Evolutionary conservation across 2,329 filamentous ascomycete species (phyloP).

Genomic region (Huntiella decipiens): DNA sequence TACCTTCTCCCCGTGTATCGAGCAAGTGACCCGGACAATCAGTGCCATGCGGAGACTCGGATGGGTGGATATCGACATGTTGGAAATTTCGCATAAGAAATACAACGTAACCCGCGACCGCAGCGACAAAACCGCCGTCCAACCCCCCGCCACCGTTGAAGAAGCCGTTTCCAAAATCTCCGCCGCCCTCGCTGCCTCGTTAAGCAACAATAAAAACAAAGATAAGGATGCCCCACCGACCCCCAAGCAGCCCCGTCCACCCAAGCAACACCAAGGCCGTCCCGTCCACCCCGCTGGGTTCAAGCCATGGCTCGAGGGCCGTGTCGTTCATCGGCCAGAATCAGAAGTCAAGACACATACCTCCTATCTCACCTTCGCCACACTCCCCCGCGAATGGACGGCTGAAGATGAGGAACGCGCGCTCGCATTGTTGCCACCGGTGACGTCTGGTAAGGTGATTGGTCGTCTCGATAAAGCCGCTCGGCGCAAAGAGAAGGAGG

Average conservation of each 20-base stretch:
- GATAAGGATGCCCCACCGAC: not conserved
- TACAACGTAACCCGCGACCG: conserved; percentile 70
- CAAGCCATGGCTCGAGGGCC: conserved; percentile 56
- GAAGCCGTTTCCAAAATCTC: conserved; percentile 56
- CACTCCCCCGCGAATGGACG: conserved; percentile 72
- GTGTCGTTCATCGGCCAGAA: conserved; percentile 63
- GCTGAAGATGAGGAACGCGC: conserved; percentile 60
- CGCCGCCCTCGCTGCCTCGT: conserved; percentile 10
- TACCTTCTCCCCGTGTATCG: conserved; percentile 92
- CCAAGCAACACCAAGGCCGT: conserved; percentile 1
- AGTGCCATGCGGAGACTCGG: conserved; percentile 60
- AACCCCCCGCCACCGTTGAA: conserved; percentile 52
- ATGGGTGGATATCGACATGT: conserved; percentile 88
- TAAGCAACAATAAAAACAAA: conserved; percentile 13
- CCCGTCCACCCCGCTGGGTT: not conserved
- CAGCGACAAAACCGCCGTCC: conserved; percentile 54
- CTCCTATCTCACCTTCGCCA: conserved; percentile 86
- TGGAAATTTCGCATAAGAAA: conserved; percentile 63
- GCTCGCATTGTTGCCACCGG: conserved; percentile 39
- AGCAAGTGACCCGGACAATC: conserved; percentile 80
- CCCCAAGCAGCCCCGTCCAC: conserved; percentile 3
- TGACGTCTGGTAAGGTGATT: conserved; percentile 31
- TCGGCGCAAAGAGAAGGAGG: conserved; percentile 37
- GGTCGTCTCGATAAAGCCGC: conserved; percentile 33
- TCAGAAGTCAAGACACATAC: conserved; percentile 88